Percentiles rank a stretch among this genome's conserved stretches.
Evolutionary conservation across 768 basidiomycete genomes (phyloP).

Genomic region (Candolleomyces eurysporus): DNA sequence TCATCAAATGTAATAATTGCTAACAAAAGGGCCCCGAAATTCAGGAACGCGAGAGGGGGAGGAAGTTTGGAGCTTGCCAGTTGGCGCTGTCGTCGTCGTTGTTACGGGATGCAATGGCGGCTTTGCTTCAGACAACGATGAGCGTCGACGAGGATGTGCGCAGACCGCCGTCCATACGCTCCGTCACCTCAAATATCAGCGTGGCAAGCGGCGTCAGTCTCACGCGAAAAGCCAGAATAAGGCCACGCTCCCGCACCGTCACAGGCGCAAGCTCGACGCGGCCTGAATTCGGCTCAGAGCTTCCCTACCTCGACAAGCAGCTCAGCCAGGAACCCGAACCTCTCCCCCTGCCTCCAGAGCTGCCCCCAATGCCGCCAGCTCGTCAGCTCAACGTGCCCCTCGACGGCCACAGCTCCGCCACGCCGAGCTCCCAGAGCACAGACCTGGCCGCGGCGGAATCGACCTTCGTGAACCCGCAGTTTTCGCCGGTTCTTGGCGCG

Average conservation of each 20-base stretch:
- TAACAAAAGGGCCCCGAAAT: background rate
- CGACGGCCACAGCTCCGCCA: conserved; percentile 23
- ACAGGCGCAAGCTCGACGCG: conserved; percentile 29
- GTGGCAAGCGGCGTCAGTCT: conserved; percentile 49
- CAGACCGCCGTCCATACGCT: conserved; percentile 42
- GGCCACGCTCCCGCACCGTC: conserved; percentile 54
- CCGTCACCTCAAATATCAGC: conserved; percentile 50
- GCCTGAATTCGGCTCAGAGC: conserved; percentile 27
- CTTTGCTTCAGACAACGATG: conserved; percentile 11
- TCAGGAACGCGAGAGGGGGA: conserved; percentile 5
- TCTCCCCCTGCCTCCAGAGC: conserved; percentile 11
- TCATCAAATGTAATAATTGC: background rate
- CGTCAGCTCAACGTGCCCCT: conserved; percentile 21
- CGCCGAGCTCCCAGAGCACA: conserved; percentile 18
- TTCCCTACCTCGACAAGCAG: conserved; percentile 30
- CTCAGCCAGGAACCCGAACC: conserved; percentile 28
- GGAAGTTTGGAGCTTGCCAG: conserved; percentile 7
- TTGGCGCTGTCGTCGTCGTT: conserved; percentile 5
- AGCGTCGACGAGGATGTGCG: conserved; percentile 23
- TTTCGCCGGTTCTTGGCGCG: conserved; percentile 25
- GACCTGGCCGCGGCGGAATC: conserved; percentile 25
- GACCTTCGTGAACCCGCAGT: conserved; percentile 28
- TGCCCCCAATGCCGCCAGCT: conserved; percentile 21
- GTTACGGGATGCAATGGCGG: conserved; percentile 20
- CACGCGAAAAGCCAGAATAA: conserved; percentile 49